These are phyloP conservation scores for Sideroxylon spinosum DNA, from an alignment of 179 eudicot species.

Conservation along the genomic window DNA sequence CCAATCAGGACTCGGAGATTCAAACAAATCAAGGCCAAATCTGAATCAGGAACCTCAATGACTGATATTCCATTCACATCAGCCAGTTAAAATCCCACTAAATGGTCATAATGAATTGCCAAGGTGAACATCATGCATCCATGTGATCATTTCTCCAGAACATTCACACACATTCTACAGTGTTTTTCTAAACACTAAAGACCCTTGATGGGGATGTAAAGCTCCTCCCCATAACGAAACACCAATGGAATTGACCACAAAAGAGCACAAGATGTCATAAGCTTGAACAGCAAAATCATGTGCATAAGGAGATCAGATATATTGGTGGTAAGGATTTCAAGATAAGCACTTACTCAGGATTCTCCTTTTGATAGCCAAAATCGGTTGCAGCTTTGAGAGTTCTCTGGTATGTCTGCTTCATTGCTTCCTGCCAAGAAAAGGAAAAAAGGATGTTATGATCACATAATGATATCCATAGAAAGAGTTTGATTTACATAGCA, in stretches of 20 bases:
- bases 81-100: not conserved
- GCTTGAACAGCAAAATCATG: not conserved
- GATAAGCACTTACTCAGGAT: slow-evolving; percentile 78
- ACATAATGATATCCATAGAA: not conserved
- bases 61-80: not conserved
- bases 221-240: not conserved
- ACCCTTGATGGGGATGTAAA: not conserved
- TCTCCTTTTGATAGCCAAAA: slow-evolving; percentile 85
- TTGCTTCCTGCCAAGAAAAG: slow-evolving; percentile 67
- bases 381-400: slow-evolving; percentile 80
- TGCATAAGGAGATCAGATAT: not conserved
- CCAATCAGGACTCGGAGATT: too few relatives aligned
- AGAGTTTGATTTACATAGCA: not conserved
- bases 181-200: too few relatives aligned
- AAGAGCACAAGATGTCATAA: not conserved
- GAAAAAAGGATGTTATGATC: slow-evolving; percentile 9
- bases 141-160: not conserved
- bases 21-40: not conserved
- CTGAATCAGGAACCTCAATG: not conserved
- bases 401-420: slow-evolving; percentile 93
- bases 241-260: not conserved
- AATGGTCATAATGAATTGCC: not conserved
- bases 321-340: not conserved
- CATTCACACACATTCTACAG: not conserved
- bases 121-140: not conserved